Conservation (phyloP, 2,329 filamentous ascomycete species). For the Chaetomiaceae sp. region DNA sequence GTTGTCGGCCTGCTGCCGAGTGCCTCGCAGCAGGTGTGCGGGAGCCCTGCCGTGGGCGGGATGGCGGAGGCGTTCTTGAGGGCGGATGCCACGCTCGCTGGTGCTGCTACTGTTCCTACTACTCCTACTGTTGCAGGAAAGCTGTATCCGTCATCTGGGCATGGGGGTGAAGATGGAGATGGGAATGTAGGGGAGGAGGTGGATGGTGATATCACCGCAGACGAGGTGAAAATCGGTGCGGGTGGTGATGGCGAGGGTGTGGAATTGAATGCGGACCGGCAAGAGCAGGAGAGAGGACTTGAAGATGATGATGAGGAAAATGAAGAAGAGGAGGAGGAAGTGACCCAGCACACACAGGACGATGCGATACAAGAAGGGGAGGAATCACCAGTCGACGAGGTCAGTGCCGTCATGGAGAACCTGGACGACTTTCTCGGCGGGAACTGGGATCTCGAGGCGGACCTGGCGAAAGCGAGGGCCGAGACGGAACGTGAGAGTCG, state of each 20-base stretch:
- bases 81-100: constrained; percentile 34
- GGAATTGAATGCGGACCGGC: no score
- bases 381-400: constrained; percentile 35
- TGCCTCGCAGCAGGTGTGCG: constrained; percentile 38
- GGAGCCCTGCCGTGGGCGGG: constrained; percentile 40
- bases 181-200: not conserved
- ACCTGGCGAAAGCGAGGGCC: constrained; percentile 30
- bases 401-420: constrained; percentile 43
- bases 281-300: not conserved
- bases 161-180: not conserved
- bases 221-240: no score
- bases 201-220: no score
- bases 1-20: constrained; percentile 35
- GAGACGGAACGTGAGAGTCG: not conserved
- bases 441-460: constrained; percentile 35
- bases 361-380: constrained; percentile 12
- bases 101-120: not conserved
- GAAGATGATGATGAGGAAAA: not conserved
- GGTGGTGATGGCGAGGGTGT: not conserved
- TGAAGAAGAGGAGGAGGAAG: constrained; percentile 2
- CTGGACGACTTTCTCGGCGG: constrained; percentile 41
- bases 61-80: constrained; percentile 48
- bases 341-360: not conserved
- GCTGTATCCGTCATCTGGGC: not conserved
- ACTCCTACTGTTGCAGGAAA: not conserved